These are phyloP conservation scores for Termitomyces heimii DNA, from an alignment of 768 basidiomycete species.

Conservation along the genomic window DNA sequence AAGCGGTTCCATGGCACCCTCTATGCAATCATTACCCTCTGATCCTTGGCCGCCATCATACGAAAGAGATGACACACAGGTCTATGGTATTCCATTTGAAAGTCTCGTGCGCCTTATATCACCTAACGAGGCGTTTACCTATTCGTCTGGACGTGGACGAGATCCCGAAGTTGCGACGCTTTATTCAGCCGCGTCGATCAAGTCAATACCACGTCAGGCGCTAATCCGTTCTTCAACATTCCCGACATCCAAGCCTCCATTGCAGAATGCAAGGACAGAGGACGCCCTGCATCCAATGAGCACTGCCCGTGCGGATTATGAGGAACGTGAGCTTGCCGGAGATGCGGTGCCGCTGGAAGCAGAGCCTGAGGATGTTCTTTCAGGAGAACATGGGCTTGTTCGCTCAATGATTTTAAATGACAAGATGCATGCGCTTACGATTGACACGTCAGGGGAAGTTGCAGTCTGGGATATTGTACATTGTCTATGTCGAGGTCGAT, in stretches of 20 bases:
- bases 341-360: constrained; percentile 59
- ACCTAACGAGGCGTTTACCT: constrained; percentile 56
- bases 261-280: constrained; percentile 29
- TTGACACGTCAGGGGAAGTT: constrained; percentile 84
- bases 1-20: constrained; percentile 25
- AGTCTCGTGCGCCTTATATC: constrained; percentile 65
- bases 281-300: constrained; percentile 29
- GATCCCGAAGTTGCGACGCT: constrained; percentile 82
- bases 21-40: constrained; percentile 28
- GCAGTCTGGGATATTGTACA: constrained; percentile 91
- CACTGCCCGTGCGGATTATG: constrained; percentile 46
- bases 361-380: constrained; percentile 64
- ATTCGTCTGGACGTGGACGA: constrained; percentile 30
- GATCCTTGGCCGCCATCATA: constrained; percentile 21
- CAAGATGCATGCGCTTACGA: constrained; percentile 82
- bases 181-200: constrained; percentile 80
- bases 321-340: constrained; percentile 73
- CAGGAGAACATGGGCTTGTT: constrained; percentile 78
- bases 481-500: constrained; percentile 70
- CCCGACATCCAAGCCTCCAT: constrained; percentile 24
- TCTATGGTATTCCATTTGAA: constrained; percentile 65
- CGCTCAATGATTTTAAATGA: constrained; percentile 82
- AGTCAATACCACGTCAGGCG: constrained; percentile 51
- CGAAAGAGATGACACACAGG: constrained; percentile 28
- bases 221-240: constrained; percentile 26